Base-by-base conservation (phyloP, 2,329 filamentous ascomycete species). In the Aspergillus texensis region DNA sequence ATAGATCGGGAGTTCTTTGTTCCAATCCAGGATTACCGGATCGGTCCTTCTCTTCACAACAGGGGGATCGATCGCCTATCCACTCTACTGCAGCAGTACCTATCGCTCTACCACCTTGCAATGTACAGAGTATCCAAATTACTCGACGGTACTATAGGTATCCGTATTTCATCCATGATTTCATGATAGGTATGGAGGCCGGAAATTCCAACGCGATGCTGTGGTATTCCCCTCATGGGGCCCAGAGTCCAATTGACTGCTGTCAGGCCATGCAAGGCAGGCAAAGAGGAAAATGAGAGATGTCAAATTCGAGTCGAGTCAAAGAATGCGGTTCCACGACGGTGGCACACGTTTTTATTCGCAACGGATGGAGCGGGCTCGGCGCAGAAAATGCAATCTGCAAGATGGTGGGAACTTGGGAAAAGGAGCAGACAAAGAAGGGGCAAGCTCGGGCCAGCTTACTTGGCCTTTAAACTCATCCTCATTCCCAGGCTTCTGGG, bases 401-500 rank as follows among this genome's bases (percentile, higher is more conserved):
- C 52, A 55, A 26, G 52, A 55, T 39, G 52, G 52, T 39, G 32
- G 52, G 30, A 36, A 24, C 34, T 21, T 54, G 30, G 30, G 52
- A 36, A 54, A 34, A 26, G 30, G 28, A 52, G 36, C 0, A 14
- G 58, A 60, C 11, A 46, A 34, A 48, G 52, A 55, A 54, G n/a
- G 43, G 16, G n/a, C 10, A 46, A 56, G 50, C 58, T 56, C 56
- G 58, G 58, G 21, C 58, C 52, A 61, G 34, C 26, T 21, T 60
- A 36, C 34, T 53, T 52, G 34, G 34, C 30, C 53, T 32, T 54
- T 36, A 57, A 58, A 41, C 34, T 48, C 53, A 61, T 41, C 45
- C 30, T 55, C 45, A n/a, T 52, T 58, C 30, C 60, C 60, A 57
- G 57, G 58, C 39, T 32, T 57, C 46, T 61, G 58, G 58, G 32